Evolutionary conservation across 1,284 basidiomycete species (phyloP), one percentile per base, ranked within the genome.

Genomic region (Irpex rosettiformis): DNA sequence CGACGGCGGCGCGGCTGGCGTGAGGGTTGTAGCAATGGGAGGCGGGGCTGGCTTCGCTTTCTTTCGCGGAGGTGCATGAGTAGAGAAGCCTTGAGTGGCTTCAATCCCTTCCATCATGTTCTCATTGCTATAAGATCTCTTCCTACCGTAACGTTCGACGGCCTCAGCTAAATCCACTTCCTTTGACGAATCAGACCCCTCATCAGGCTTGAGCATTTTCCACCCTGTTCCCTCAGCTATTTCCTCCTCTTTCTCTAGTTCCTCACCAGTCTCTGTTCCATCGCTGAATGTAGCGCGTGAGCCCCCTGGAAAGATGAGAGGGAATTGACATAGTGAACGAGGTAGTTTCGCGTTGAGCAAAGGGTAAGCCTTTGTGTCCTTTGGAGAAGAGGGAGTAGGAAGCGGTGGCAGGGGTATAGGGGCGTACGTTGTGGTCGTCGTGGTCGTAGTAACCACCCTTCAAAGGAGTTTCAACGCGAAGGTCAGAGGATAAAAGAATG

Each of bases 391-490:
- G 11, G 86, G 89, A 3, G 82, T 75, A 13, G 88, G 89, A 3
- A 90, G 74, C 40, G 85, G 74, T 25, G 88, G 90, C 16, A 93
- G 71, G 53, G 83, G 85, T 63, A 93, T 91, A 33, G 91, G 91
- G 60, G 89, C 87, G 74, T 93, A 91, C 21, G 86, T 85, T 1
- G 91, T 93, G 1, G 89, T 92, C 4, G 89, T 94, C 5, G 85
- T 94, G 21, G 88, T 94, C 54, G 87, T 94, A 62, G 86, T 94
- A 70, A 87, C 89, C 71, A 91, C 91, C 64, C 91, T 94, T 69
- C 40, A 59, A 11, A 28, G 24, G 24, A 4, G 24, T 49, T 22
- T 49, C 27, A 63, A 66, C 57, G 61, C 61, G 61, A 53, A 55
- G 63, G 67, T 69, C 64, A 72, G 67, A 70, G 21, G 53, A 56